phyloP scores from a whole-genome alignment of 768 basidiomycete genomes.

The Astraeus odoratus region DNA sequence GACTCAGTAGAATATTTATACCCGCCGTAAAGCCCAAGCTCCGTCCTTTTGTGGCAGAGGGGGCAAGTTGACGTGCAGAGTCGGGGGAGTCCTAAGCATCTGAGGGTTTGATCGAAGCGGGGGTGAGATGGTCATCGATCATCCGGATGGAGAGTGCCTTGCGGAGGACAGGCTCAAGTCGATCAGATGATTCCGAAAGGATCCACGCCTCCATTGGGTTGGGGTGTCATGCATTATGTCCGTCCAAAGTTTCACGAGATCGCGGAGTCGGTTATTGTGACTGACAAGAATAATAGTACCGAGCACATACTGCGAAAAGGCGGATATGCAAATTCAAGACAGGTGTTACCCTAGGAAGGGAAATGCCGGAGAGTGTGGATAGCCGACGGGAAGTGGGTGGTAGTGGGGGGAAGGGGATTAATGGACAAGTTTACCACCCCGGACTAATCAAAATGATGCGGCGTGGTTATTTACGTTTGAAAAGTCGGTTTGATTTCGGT shows the following conservation, averaged over 20 bases:
- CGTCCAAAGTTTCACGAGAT: conserved; percentile 1
- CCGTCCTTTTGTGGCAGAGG: conserved; percentile 4
- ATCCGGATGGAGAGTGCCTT: conserved; percentile 3
- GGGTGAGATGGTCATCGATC: conserved; percentile 12
- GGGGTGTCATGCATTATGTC: conserved; percentile 10
- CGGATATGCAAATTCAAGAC: conserved; percentile 5
- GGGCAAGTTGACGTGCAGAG: conserved; percentile 6
- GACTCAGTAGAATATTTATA: conserved; percentile 18
- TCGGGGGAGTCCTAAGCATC: conserved; percentile 8
- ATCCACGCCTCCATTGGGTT: conserved; percentile 11
- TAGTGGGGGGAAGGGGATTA: conserved; percentile 2
- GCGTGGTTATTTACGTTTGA: conserved; percentile 22
- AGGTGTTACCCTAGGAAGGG: conserved; percentile 1
- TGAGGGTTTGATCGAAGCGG: conserved; percentile 4
- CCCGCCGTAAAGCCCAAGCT: conserved; percentile 3
- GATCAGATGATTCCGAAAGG: conserved; percentile 21
- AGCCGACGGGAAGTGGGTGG: background rate
- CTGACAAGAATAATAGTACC: conserved; percentile 5
- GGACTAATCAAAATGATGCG: conserved; percentile 14
- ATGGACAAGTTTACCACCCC: conserved; percentile 11
- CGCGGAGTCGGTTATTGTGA: conserved; percentile 18
- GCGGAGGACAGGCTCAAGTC: conserved; percentile 6
- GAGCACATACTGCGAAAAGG: conserved; percentile 6
- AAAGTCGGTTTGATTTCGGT: conserved; percentile 2
- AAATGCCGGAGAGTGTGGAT: conserved; percentile 1